Conservation (phyloP, 2,329 filamentous ascomycete species). For the Epichloe typhina region DNA sequence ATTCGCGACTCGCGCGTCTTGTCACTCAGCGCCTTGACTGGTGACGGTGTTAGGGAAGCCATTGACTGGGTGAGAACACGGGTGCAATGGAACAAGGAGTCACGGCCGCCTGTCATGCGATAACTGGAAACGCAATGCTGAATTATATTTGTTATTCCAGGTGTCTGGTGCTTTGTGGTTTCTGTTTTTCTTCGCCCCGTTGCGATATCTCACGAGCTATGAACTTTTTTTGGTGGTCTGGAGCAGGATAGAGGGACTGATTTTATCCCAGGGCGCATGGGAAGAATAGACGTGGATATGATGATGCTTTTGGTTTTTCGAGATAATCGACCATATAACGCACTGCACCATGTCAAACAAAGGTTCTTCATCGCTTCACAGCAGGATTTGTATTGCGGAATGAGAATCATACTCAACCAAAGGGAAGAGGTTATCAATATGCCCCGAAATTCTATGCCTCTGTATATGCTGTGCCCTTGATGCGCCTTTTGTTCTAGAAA, state of each 20-base stretch:
- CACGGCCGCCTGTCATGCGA: slow-evolving; percentile 81
- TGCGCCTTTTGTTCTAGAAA: neutral
- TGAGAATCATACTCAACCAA: too few species aligned
- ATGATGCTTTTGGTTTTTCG: neutral
- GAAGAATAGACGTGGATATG: slow-evolving; percentile 4
- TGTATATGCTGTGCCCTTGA: neutral
- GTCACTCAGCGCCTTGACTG: slow-evolving; percentile 81
- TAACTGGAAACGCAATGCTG: slow-evolving; percentile 25
- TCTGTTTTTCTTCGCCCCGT: neutral
- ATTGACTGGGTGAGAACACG: slow-evolving; percentile 92
- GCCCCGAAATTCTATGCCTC: neutral
- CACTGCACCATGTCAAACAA: neutral
- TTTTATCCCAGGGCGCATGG: slow-evolving; percentile 4
- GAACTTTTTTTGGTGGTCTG: neutral
- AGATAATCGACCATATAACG: too few species aligned
- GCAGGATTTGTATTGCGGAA: neutral
- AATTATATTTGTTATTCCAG: neutral
- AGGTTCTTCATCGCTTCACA: neutral
- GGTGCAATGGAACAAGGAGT: slow-evolving; percentile 95
- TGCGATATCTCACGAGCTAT: slow-evolving; percentile 3
- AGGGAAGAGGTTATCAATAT: slow-evolving; percentile 4
- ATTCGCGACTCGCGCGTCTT: slow-evolving; percentile 85
- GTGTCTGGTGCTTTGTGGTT: neutral
- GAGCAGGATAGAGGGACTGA: slow-evolving; percentile 1
- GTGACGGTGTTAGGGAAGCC: slow-evolving; percentile 80